Base-by-base conservation (phyloP, 1,284 basidiomycete species). In the Melampsora americana region DNA sequence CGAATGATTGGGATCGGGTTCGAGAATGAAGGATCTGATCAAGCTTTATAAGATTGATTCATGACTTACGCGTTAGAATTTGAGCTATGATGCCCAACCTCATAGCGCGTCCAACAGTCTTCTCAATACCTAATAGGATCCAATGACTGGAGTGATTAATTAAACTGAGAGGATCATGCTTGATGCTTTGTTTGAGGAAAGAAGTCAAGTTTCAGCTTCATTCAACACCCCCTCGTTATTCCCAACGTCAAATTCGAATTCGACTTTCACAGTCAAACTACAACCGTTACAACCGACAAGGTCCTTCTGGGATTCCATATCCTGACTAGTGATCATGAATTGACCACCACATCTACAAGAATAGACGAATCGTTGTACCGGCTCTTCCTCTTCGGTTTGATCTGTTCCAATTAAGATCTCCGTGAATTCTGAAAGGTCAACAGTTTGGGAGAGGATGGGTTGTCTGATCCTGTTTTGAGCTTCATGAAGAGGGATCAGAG, bases 371-470 rank as follows among this genome's bases (percentile, higher is more conserved):
- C 32, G 32, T 9, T 69, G 46, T n/a, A 23, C 60, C 0, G 7
- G 28, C 18, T 32, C n/a, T 11, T 50, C 20, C 2, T 64, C 26
- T 28, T 60, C n/a, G 16, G 5, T 61, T 9, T 64, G 28, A 42
- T 48, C 6, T 14, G 59, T 59, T 1, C 2, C 26, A 28, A 18
- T n/a, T 4, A 18, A 56, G 1, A 62, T n/a, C n/a, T 64, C 53
- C 1, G 60, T 71, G 69, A 71, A 71, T 62, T 71, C 69, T 1
- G 69, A 71, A 5, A 71, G 69, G 48, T 71, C 69, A 6, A 71
- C 39, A 9, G 61, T 61, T 48, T 71, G 69, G 7, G 69, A 71
- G 18, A 71, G 42, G 46, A 71, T 71, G 16, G 53, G 46, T 59
- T 11, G 42, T 1, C 18, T 35, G n/a, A 12, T 18, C 5, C 26